Percentiles rank a stretch among this genome's conserved stretches.
phyloP scores from a whole-genome alignment of 1,139 yeast genomes.

The Magnusiomyces fungicola region DNA sequence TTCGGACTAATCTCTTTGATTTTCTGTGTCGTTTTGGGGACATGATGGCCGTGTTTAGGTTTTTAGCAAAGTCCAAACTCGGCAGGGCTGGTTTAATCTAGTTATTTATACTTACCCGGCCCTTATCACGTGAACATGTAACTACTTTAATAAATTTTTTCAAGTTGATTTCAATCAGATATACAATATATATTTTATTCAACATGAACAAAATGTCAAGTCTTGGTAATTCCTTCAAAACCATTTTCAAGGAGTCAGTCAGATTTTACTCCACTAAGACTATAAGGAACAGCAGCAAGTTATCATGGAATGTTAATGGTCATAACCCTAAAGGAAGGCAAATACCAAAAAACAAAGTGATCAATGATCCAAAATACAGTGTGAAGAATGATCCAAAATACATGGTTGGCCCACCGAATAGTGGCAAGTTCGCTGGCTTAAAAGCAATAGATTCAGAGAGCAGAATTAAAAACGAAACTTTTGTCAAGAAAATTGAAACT shows the following conservation, averaged over 20 bases:
- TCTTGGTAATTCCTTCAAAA: too few relatives aligned
- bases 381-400: conserved; percentile 5
- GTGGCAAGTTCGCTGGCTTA: conserved; percentile 32
- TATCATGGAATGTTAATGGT: too few relatives aligned
- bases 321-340: neutral
- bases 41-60: neutral
- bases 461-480: conserved; percentile 30
- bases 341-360: neutral
- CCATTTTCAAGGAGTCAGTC: too few relatives aligned
- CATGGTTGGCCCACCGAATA: conserved; percentile 24
- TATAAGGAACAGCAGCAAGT: conserved; percentile 9
- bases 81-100: too few relatives aligned
- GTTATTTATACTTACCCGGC: too few relatives aligned
- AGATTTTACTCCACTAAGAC: neutral
- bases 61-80: neutral
- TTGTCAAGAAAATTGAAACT: conserved; percentile 45
- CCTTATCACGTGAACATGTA: too few relatives aligned
- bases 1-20: conserved; percentile 6
- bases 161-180: too few relatives aligned
- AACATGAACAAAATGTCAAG: too few relatives aligned
- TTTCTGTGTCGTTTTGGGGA: neutral
- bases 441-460: conserved; percentile 28
- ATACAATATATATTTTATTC: too few relatives aligned
- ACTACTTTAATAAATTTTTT: too few relatives aligned
- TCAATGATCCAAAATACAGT: neutral